Evolutionary conservation across 768 basidiomycete species (phyloP).

Genomic region (Dacryopinax primogenitus): DNA sequence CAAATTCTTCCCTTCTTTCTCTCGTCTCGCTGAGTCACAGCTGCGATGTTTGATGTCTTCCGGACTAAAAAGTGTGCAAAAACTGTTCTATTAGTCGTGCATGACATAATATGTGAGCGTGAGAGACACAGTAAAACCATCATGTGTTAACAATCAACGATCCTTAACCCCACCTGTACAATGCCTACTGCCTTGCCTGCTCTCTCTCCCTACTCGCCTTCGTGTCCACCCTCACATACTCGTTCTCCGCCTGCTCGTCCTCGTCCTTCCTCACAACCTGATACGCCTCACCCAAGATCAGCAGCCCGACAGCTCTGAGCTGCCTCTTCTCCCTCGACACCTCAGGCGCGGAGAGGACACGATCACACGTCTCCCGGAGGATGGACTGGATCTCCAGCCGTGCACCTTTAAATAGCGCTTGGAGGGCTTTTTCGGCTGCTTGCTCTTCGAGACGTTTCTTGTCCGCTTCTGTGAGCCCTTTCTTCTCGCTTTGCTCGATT

Average conservation of each 20-base stretch:
- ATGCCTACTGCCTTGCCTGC: neutral
- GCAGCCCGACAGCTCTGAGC: slow-evolving; percentile 66
- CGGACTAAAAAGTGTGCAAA: neutral
- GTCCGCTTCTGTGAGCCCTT: slow-evolving; percentile 65
- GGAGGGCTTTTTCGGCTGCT: slow-evolving; percentile 83
- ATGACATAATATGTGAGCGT: neutral
- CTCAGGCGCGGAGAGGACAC: slow-evolving; percentile 35
- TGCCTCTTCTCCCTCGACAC: slow-evolving; percentile 40
- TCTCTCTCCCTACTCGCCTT: slow-evolving; percentile 20
- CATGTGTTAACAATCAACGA: neutral
- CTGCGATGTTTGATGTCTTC: neutral
- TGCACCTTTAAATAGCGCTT: slow-evolving; percentile 84
- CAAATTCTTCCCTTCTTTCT: no score
- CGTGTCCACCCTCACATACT: slow-evolving; percentile 74
- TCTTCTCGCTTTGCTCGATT: slow-evolving; percentile 78
- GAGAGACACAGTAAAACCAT: neutral
- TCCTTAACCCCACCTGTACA: neutral
- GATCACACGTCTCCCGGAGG: slow-evolving; percentile 76
- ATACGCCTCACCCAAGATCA: slow-evolving; percentile 74
- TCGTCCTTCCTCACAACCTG: slow-evolving; percentile 53
- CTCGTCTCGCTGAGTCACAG: no score
- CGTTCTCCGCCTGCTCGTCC: slow-evolving; percentile 38
- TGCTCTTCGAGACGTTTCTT: slow-evolving; percentile 76
- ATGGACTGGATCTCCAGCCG: slow-evolving; percentile 87
- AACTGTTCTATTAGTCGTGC: slow-evolving; percentile 1